Conservation (phyloP, 768 basidiomycete genomes). For the Leccinum uliginosum region DNA sequence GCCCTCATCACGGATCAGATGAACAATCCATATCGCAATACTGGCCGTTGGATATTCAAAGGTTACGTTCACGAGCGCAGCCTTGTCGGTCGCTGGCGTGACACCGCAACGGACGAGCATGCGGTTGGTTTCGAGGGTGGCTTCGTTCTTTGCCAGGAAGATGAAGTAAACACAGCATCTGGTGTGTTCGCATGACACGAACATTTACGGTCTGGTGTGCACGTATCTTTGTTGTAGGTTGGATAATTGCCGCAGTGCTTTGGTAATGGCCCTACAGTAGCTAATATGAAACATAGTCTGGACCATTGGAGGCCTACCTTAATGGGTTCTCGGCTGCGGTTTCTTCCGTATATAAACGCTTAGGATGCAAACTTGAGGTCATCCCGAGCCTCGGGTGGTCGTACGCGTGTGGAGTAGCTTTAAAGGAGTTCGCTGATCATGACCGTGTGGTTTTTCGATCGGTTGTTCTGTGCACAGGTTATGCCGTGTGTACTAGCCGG, state of each 20-base stretch:
- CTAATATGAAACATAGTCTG: background rate
- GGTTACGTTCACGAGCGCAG: constrained; percentile 49
- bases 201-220: constrained; percentile 14
- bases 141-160: constrained; percentile 40
- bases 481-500: background rate
- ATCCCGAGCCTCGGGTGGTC: constrained; percentile 12
- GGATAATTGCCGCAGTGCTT: constrained; percentile 11
- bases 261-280: constrained; percentile 13
- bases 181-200: constrained; percentile 12
- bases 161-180: constrained; percentile 17
- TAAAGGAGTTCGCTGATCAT: constrained; percentile 12
- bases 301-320: background rate
- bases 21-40: constrained; percentile 25
- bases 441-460: constrained; percentile 5
- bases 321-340: background rate
- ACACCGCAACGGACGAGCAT: constrained; percentile 38
- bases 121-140: constrained; percentile 46
- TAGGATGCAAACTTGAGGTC: constrained; percentile 3
- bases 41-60: constrained; percentile 48
- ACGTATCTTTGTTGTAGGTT: constrained; percentile 11
- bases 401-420: background rate
- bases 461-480: background rate
- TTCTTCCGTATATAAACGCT: constrained; percentile 9
- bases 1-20: constrained; percentile 28
- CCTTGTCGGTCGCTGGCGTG: constrained; percentile 53